Conservation (phyloP, 345 rosid species). For the Murraya koenigii region DNA sequence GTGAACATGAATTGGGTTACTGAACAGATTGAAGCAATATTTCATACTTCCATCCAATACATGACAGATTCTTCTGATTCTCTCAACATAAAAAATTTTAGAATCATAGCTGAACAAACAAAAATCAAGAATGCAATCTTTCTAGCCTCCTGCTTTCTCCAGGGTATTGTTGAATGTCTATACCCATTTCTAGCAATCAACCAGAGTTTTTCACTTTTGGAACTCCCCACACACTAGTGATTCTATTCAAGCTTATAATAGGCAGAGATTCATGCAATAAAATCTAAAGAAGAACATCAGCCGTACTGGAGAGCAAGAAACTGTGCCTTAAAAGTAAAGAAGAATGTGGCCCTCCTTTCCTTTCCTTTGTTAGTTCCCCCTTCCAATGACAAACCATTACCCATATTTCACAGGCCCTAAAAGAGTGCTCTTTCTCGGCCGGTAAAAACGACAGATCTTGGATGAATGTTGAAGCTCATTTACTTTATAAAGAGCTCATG, state of each 20-base stretch:
- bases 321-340: background rate
- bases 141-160: background rate
- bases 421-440: background rate
- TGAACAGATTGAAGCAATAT: background rate
- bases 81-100: background rate
- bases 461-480: background rate
- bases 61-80: background rate
- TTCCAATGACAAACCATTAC: background rate
- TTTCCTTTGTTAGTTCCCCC: background rate
- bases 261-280: background rate
- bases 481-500: background rate
- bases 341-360: background rate
- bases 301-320: background rate
- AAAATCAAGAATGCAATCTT: background rate
- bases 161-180: background rate
- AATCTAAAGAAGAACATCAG: background rate
- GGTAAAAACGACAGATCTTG: background rate
- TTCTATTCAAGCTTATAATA: background rate
- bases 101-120: background rate
- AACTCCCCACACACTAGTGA: background rate
- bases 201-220: background rate
- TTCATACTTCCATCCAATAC: background rate
- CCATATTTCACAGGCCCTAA: background rate
- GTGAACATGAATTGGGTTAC: background rate
- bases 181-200: background rate